Base-by-base conservation (phyloP, 2,329 filamentous ascomycete genomes). In the Cladophialophora exuberans region DNA sequence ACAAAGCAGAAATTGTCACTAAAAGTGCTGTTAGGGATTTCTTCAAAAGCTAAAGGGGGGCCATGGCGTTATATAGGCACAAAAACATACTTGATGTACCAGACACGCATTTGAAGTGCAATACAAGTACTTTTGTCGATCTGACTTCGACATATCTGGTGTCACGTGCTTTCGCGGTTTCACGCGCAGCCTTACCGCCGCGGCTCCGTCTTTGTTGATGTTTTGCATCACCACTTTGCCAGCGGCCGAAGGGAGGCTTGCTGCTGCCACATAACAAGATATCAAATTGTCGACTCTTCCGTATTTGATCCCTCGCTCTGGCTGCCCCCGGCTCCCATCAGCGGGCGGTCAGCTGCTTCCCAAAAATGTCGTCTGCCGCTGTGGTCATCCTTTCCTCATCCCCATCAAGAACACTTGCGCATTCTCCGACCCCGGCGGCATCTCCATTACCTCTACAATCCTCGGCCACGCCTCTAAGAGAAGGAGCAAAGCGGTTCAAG, bases 311-410 rank as follows among this genome's bases (percentile, higher is more conserved):
- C 22, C 26, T 22, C 52, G n/a, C 36, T 23, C 54, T 63, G 61
- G 61, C 61, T 46, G 30, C 43, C 46, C 17, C 52, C 18, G 42
- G 17, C 18, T 42, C 38, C 50, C 41, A 43, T 52, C 59, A 51
- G 62, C 61, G 62, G 62, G 53, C 54, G 41, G 31, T 36, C 36
- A 25, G 30, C 18, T 25, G 44, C 36, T 36, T 26, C 11, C 62
- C 65, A 56, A 66, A 65, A 52, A 63, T 66, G 45, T 60, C 68
- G 11, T 67, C 39, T 15, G 25, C 36, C 10, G 48, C 75, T 30
- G 64, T 74, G 48, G 69, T 73, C 51, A 56, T 74, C 51, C 63
- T 76, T 46, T 74, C 72, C 22, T 76, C 74, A 15, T 74, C 74
- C 3, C 73, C 75, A 22, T 67, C 67, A 30, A 64, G 54, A 38